Evolutionary conservation across 1,284 basidiomycete species (phyloP).

Genomic region (Peniophora sp.): DNA sequence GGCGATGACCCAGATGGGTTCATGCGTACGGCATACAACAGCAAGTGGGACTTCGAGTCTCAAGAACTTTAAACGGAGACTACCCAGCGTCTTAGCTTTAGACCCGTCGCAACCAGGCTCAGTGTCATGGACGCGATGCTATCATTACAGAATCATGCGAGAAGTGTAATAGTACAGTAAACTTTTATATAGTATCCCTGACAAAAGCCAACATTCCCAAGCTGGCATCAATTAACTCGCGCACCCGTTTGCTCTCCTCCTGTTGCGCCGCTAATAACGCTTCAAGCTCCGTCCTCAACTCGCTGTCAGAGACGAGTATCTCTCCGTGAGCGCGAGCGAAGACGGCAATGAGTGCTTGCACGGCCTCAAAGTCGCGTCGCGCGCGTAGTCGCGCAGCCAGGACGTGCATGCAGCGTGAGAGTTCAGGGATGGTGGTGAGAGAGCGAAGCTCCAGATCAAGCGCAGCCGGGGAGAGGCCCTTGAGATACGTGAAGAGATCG

Average conservation of each 20-base stretch:
- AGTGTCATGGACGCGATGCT: too few species aligned
- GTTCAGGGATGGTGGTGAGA: constrained; percentile 56
- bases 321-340: constrained; percentile 86
- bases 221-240: constrained; percentile 64
- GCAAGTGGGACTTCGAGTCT: not conserved
- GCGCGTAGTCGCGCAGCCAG: constrained; percentile 68
- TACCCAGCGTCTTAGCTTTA: too few species aligned
- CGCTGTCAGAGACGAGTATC: constrained; percentile 60
- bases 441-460: constrained; percentile 89
- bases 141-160: too few species aligned
- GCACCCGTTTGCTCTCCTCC: constrained; percentile 65
- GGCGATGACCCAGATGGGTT: too few species aligned
- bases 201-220: constrained; percentile 70
- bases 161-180: too few species aligned
- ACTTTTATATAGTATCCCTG: constrained; percentile 36
- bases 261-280: constrained; percentile 55
- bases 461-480: constrained; percentile 84
- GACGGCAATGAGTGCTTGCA: constrained; percentile 83
- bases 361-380: constrained; percentile 90
- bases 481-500: constrained; percentile 78
- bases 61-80: constrained; percentile 2
- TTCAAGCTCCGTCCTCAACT: constrained; percentile 51
- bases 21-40: not conserved
- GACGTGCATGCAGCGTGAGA: constrained; percentile 68
- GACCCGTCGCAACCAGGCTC: too few species aligned